Base-by-base conservation (phyloP, 2,329 filamentous ascomycete species). In the Fusarium pseudograminearum region DNA sequence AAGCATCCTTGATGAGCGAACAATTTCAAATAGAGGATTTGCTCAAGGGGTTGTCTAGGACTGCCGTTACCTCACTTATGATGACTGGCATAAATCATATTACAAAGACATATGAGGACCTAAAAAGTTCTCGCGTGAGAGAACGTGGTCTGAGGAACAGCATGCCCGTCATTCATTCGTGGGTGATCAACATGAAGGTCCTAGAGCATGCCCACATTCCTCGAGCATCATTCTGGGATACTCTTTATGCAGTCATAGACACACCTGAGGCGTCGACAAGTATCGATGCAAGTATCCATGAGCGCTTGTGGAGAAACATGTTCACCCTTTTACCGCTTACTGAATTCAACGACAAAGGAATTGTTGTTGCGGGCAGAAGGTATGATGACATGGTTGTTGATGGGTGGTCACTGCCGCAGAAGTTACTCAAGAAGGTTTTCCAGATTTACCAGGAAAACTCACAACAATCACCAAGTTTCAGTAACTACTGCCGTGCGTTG, bases 351-450 rank as follows among this genome's bases (percentile, higher is more conserved):
- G 80, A 83, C 52, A 72, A 75, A 15, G 90, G 90, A 0, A 76
- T 87, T 11, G 66, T 88, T 26, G 70, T 83, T 47, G 34, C 74
- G 18, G 78, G 78, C 6, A 76, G 69, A 30, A 76, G 78, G 26
- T 74, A 78, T 59, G 57, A 75, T 58, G 57, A 75, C 36, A 34
- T 69, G 8, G 48, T 69, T 5, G 70, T 69, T 26, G 88, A 91
- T 61, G 89, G 89, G 28, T 92, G 90, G 90, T 67, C 72, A 6
- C 75, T 91, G 16, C 85, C 88, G 1, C 88, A 90, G 65, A 83
- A 81, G 57, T 74, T 90, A 31, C 66, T 91, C 48, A 86, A 82
- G 68, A 82, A 83, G 9, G 83, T 90, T 15, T 89, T 91, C 57
- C 78, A 85, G 22, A 73, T 90, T 4, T 91, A 91, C 73, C 81